phyloP scores from a whole-genome alignment of 192 early-diverging fungal species.

The Coemansia furcata region DNA sequence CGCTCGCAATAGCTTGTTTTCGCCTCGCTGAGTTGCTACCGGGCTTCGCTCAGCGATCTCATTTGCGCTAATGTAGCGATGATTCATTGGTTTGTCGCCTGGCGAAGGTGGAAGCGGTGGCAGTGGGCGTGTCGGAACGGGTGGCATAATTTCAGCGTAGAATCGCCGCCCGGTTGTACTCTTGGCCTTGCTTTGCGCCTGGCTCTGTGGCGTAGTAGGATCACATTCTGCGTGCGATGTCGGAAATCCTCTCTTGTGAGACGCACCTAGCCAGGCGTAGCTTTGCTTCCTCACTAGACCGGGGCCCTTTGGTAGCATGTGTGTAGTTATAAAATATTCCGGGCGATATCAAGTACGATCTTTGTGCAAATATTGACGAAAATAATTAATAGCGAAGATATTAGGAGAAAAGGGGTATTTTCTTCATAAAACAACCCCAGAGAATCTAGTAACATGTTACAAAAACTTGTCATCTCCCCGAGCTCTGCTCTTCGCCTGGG shows the following conservation, averaged over 20 bases:
- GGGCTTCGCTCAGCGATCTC: neutral
- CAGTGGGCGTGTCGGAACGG: neutral
- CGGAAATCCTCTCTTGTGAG: neutral
- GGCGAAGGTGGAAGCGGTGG: neutral
- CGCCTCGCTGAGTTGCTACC: neutral
- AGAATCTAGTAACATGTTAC: neutral
- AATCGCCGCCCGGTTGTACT: neutral
- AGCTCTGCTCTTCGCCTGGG: neutral
- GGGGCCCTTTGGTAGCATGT: neutral
- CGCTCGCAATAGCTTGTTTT: neutral
- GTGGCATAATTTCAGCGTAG: slow-evolving; percentile 11
- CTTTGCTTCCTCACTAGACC: neutral
- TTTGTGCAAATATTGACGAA: neutral
- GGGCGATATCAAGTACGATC: neutral
- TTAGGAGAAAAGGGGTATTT: neutral
- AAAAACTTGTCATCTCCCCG: neutral
- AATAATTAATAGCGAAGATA: neutral
- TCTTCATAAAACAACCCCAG: neutral
- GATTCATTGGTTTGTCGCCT: neutral
- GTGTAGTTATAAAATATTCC: neutral
- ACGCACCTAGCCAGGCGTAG: neutral
- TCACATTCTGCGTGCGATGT: neutral
- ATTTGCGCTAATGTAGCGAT: neutral
- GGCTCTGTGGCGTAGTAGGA: neutral
- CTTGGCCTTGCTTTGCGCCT: neutral